Conservation (phyloP, 306 rosid species). For the Hippophae rhamnoides region DNA sequence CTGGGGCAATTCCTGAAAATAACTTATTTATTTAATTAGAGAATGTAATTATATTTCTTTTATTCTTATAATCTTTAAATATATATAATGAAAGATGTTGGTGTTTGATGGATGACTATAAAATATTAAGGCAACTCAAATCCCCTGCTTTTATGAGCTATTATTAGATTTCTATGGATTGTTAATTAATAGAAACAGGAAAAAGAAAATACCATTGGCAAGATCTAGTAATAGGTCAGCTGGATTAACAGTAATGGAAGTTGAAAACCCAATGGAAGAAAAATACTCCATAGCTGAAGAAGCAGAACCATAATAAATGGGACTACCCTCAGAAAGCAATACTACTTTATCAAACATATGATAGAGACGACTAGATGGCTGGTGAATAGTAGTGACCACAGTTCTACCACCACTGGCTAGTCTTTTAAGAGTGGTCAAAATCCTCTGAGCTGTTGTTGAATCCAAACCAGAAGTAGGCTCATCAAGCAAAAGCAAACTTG, state of each 20-base stretch:
- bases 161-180: too few relatives aligned
- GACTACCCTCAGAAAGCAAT: constrained; percentile 78
- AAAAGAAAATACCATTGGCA: constrained; percentile 62
- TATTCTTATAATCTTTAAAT: too few relatives aligned
- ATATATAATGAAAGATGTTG: too few relatives aligned
- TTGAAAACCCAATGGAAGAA: constrained; percentile 66
- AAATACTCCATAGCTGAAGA: constrained; percentile 70
- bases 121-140: too few relatives aligned
- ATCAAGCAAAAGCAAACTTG: constrained; percentile 71
- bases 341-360: constrained; percentile 91
- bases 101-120: too few relatives aligned
- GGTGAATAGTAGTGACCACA: constrained; percentile 88
- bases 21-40: neutral
- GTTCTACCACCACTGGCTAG: constrained; percentile 86
- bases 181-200: too few relatives aligned
- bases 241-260: constrained; percentile 68
- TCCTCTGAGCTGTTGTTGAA: constrained; percentile 83
- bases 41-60: too few relatives aligned
- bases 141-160: too few relatives aligned
- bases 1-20: constrained; percentile 68
- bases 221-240: constrained; percentile 96
- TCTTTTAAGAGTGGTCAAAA: constrained; percentile 61
- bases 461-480: constrained; percentile 98
- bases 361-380: constrained; percentile 88
- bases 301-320: constrained; percentile 83